Conservation (phyloP, 2,329 filamentous ascomycete genomes). For the Aspergillus quadricinctus region DNA sequence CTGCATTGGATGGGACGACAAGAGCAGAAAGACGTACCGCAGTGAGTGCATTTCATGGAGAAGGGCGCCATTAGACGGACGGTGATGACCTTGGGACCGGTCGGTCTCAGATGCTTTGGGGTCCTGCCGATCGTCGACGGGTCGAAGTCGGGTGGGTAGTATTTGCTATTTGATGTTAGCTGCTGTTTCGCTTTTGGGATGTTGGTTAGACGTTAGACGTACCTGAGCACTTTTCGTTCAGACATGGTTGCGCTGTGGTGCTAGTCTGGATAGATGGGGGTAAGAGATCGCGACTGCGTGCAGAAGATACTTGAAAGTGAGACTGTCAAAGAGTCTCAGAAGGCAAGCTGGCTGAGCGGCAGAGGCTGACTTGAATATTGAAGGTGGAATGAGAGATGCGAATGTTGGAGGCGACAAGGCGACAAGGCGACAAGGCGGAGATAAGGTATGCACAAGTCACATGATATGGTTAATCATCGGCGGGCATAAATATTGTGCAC, state of each 20-base stretch:
- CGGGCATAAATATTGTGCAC: background rate
- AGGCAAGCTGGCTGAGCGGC: background rate
- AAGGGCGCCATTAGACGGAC: slow-evolving; percentile 90
- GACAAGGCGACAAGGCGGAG: background rate
- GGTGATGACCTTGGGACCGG: slow-evolving; percentile 75
- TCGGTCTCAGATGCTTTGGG: slow-evolving; percentile 52
- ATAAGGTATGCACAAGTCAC: background rate
- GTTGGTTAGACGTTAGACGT: background rate
- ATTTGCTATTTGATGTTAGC: slow-evolving; percentile 25
- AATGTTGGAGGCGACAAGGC: background rate
- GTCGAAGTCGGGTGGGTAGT: slow-evolving; percentile 78
- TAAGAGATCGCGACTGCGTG: background rate
- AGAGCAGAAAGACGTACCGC: slow-evolving; percentile 13
- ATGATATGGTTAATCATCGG: background rate
- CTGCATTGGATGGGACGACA: background rate
- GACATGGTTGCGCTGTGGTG: background rate
- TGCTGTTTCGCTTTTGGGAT: background rate
- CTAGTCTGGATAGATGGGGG: background rate
- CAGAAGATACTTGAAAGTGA: background rate
- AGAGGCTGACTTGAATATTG: background rate
- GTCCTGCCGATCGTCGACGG: slow-evolving; percentile 71
- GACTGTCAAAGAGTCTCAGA: background rate
- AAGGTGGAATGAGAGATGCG: background rate
- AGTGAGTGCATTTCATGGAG: slow-evolving; percentile 65
- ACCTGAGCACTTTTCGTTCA: slow-evolving; percentile 4